Evolutionary conservation across 1,284 basidiomycete species (phyloP).

Genomic region (Papiliotrema laurentii): DNA sequence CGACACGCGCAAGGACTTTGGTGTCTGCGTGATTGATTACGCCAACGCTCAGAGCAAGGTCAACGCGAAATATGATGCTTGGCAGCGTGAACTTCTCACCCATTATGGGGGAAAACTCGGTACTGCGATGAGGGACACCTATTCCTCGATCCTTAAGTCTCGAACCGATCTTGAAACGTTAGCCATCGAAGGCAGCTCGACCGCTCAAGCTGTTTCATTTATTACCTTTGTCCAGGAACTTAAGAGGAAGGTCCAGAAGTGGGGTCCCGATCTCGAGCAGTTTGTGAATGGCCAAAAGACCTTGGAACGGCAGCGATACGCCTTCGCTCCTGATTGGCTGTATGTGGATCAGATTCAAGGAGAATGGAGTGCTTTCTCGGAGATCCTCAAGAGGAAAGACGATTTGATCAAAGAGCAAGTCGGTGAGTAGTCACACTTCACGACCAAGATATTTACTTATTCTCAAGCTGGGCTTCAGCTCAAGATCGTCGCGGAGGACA

Average conservation of each 20-base stretch:
- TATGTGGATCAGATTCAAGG: slow-evolving; percentile 96
- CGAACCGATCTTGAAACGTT: slow-evolving; percentile 90
- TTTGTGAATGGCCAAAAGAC: slow-evolving; percentile 95
- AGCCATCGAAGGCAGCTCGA: slow-evolving; percentile 64
- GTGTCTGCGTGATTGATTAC: slow-evolving; percentile 91
- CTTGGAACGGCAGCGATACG: slow-evolving; percentile 91
- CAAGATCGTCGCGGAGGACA: slow-evolving; percentile 99
- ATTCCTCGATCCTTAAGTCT: slow-evolving; percentile 84
- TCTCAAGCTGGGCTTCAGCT: slow-evolving; percentile 94
- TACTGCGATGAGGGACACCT: slow-evolving; percentile 92
- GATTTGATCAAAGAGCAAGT: slow-evolving; percentile 94
- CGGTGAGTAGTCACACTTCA: slow-evolving; percentile 11
- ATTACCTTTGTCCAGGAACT: slow-evolving; percentile 99
- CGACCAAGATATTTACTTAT: background rate
- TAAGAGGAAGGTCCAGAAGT: slow-evolving; percentile 92
- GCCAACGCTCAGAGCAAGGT: slow-evolving; percentile 96
- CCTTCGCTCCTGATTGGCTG: slow-evolving; percentile 95
- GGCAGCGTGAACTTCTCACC: slow-evolving; percentile 91
- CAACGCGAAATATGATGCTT: slow-evolving; percentile 96
- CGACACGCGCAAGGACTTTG: slow-evolving; percentile 86
- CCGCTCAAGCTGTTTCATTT: slow-evolving; percentile 95
- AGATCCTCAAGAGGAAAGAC: slow-evolving; percentile 96
- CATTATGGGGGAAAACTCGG: slow-evolving; percentile 89
- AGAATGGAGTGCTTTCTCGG: slow-evolving; percentile 97
- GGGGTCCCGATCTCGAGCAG: slow-evolving; percentile 94